Conservation (phyloP, 352 stramenopile species). For the Pythium volutum region DNA sequence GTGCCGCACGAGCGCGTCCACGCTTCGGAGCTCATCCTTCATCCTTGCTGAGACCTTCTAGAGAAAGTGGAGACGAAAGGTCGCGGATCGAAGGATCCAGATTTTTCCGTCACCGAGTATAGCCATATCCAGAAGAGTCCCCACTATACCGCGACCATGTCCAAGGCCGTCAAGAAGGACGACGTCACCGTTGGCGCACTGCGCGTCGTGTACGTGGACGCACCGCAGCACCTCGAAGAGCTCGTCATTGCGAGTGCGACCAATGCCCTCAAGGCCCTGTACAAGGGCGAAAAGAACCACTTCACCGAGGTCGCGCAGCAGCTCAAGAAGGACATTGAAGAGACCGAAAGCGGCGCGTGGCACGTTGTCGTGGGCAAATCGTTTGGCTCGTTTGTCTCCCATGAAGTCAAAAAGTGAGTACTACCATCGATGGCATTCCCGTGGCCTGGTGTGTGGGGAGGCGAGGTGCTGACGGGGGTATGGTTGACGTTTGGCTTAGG, state of each 20-base stretch:
- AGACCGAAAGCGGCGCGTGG: constrained; percentile 64
- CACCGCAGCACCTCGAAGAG: constrained; percentile 66
- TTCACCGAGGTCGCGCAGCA: constrained; percentile 80
- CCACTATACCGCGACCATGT: constrained; percentile 33
- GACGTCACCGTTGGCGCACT: constrained; percentile 64
- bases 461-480: no score
- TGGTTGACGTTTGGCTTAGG: no score
- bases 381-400: constrained; percentile 82
- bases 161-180: constrained; percentile 79
- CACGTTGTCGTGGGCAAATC: constrained; percentile 86
- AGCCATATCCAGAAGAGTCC: background rate
- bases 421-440: no score
- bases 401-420: constrained; percentile 79
- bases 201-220: constrained; percentile 70
- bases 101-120: background rate
- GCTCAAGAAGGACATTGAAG: constrained; percentile 78
- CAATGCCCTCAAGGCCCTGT: constrained; percentile 76
- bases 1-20: constrained; percentile 41
- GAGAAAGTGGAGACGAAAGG: background rate
- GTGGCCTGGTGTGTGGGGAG: background rate
- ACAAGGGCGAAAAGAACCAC: constrained; percentile 84
- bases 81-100: background rate
- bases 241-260: constrained; percentile 66
- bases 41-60: background rate
- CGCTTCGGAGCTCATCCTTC: constrained; percentile 11